These are phyloP conservation scores for Poronia punctata DNA, from an alignment of 495 filamentous ascomycete genomes.

Conservation along the genomic window DNA sequence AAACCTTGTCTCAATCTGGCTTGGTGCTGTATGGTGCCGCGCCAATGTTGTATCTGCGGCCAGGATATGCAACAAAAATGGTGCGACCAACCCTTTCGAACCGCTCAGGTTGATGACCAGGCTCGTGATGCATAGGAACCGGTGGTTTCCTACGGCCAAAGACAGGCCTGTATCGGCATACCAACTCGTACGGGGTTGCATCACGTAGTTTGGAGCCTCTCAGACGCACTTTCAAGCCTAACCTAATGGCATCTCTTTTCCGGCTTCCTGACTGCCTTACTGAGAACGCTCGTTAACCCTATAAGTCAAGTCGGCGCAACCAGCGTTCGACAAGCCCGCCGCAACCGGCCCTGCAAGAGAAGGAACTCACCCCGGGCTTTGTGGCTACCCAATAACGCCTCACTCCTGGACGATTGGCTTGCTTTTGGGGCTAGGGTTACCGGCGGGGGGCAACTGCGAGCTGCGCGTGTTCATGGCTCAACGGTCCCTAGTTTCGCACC, in stretches of 20 bases:
- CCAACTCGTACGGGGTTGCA: constrained; percentile 13
- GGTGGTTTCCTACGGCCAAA: constrained; percentile 2
- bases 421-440: not conserved
- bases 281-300: not conserved
- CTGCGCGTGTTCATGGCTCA: constrained; percentile 6
- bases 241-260: not conserved
- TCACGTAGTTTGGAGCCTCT: constrained; percentile 11
- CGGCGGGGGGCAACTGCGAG: constrained; percentile 8
- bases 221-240: constrained; percentile 1
- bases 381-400: constrained; percentile 3
- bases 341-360: constrained; percentile 2
- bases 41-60: constrained; percentile 9
- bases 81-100: constrained; percentile 11
- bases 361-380: not conserved
- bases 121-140: constrained; percentile 11
- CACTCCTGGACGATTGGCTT: constrained; percentile 1
- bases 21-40: constrained; percentile 4
- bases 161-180: constrained; percentile 8
- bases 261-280: not conserved
- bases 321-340: not conserved
- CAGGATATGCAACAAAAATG: constrained; percentile 6
- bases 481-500: constrained; percentile 11
- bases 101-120: constrained; percentile 8
- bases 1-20: constrained; percentile 9
- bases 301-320: constrained; percentile 1